phyloP scores from a whole-genome alignment of 495 filamentous ascomycete genomes.

The Hyaloscypha bicolor region DNA sequence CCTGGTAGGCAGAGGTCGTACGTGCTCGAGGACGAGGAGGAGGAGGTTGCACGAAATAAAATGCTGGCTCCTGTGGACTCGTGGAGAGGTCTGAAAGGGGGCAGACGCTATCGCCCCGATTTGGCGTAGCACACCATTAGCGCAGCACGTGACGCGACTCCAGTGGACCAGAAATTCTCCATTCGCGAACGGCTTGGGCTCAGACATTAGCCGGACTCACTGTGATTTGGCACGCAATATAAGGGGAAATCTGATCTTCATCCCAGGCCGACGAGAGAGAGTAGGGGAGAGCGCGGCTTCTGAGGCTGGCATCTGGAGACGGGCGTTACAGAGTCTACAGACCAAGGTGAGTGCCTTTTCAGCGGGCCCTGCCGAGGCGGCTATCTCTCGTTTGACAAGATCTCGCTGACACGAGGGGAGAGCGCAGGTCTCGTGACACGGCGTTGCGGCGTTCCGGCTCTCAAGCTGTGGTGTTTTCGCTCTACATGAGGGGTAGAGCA shows the following conservation, averaged over 20 bases:
- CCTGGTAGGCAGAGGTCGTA: background rate
- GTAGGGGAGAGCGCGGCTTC: background rate
- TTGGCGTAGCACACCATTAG: background rate
- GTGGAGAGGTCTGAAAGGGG: slow-evolving; percentile 9
- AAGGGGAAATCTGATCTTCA: background rate
- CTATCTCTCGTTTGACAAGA: background rate
- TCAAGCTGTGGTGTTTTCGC: too few relatives aligned
- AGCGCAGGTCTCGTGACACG: background rate
- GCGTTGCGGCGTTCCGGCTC: background rate
- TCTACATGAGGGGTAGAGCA: too few relatives aligned
- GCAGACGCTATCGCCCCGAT: slow-evolving; percentile 4
- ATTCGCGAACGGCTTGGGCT: slow-evolving; percentile 1
- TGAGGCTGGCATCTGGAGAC: background rate
- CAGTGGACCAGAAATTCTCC: slow-evolving; percentile 5
- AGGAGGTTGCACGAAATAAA: background rate
- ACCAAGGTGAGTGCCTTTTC: background rate
- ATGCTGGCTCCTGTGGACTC: background rate
- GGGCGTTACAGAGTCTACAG: background rate
- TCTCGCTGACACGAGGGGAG: background rate
- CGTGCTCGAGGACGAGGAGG: background rate
- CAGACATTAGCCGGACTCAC: background rate
- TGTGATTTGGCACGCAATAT: background rate
- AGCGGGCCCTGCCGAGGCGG: background rate
- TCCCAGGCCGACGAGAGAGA: background rate
- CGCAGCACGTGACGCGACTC: background rate